Percentiles rank a stretch among this genome's conserved stretches.
Conservation (phyloP, 2,329 filamentous ascomycete genomes). For the Scytalidium sp. region DNA sequence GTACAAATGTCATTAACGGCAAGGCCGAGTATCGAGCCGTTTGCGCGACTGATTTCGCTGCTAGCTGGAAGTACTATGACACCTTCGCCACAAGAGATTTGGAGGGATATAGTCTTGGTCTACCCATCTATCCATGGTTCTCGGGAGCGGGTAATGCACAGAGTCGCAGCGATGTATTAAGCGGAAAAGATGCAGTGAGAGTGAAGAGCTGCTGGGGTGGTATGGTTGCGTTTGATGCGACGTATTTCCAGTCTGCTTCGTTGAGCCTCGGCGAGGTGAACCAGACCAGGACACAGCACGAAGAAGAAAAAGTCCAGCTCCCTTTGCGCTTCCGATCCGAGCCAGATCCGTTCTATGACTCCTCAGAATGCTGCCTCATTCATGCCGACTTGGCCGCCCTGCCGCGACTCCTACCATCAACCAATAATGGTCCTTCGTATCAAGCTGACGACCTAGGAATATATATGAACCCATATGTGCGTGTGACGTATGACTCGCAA, state of each 20-base stretch:
- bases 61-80: constrained; percentile 69
- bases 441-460: constrained; percentile 48
- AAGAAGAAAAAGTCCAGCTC: background rate
- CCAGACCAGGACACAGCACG: background rate
- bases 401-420: constrained; percentile 6
- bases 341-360: constrained; percentile 58
- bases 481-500: constrained; percentile 61
- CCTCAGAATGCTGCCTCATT: constrained; percentile 62
- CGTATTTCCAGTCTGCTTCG: constrained; percentile 48
- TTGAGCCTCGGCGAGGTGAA: background rate
- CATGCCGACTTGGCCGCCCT: constrained; percentile 42
- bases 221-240: constrained; percentile 65
- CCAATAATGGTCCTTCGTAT: background rate
- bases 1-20: constrained; percentile 52
- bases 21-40: constrained; percentile 60
- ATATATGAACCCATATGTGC: constrained; percentile 73
- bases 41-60: constrained; percentile 69
- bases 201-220: constrained; percentile 77
- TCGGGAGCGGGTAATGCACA: constrained; percentile 46
- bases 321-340: constrained; percentile 57
- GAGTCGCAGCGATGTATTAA: constrained; percentile 61
- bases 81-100: constrained; percentile 68
- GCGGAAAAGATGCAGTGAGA: constrained; percentile 59
- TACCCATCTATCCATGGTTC: constrained; percentile 69
- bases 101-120: constrained; percentile 59